phyloP scores from a whole-genome alignment of 805 yeast genomes.

The Zygosaccharomyces gambellarensis region DNA sequence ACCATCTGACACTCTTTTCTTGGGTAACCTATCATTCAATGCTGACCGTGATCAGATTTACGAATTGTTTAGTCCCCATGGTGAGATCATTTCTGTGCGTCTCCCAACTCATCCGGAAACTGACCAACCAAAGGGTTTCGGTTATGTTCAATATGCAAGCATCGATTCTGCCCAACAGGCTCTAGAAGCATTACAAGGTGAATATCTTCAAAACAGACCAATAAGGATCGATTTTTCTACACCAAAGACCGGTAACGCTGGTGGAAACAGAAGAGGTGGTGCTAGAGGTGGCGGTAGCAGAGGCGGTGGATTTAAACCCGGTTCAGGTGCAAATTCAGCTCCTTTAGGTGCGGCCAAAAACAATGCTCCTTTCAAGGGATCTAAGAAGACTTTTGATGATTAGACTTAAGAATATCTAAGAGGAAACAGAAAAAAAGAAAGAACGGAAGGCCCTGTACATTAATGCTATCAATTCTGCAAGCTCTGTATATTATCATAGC shows the following conservation, averaged over 20 bases:
- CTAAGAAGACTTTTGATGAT: conserved; percentile 70
- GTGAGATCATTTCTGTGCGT: conserved; percentile 83
- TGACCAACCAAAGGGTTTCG: conserved; percentile 98
- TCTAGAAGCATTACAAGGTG: conserved; percentile 80
- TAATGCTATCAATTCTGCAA: conserved; percentile 7
- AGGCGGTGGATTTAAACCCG: conserved; percentile 29
- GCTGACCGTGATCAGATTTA: conserved; percentile 76
- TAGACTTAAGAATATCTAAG: conserved; percentile 30
- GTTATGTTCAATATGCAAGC: conserved; percentile 86
- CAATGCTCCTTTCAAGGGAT: conserved; percentile 71
- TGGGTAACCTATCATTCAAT: conserved; percentile 93
- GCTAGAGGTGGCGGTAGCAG: conserved; percentile 39
- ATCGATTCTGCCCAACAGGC: conserved; percentile 91
- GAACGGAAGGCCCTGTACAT: conserved; percentile 8
- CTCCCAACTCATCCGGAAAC: conserved; percentile 98
- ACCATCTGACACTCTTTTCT: conserved; percentile 93
- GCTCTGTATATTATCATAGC: conserved; percentile 3
- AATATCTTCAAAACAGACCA: conserved; percentile 83
- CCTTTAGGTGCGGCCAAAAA: conserved; percentile 42
- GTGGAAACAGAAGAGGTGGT: conserved; percentile 38
- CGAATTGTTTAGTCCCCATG: conserved; percentile 69
- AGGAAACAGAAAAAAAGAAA: neutral
- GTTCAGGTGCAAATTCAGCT: conserved; percentile 57
- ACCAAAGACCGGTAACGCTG: conserved; percentile 63
- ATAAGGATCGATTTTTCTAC: conserved; percentile 93